Conservation (phyloP, 1,284 basidiomycete genomes). For the Apiotrichum mycotoxinovorans region DNA sequence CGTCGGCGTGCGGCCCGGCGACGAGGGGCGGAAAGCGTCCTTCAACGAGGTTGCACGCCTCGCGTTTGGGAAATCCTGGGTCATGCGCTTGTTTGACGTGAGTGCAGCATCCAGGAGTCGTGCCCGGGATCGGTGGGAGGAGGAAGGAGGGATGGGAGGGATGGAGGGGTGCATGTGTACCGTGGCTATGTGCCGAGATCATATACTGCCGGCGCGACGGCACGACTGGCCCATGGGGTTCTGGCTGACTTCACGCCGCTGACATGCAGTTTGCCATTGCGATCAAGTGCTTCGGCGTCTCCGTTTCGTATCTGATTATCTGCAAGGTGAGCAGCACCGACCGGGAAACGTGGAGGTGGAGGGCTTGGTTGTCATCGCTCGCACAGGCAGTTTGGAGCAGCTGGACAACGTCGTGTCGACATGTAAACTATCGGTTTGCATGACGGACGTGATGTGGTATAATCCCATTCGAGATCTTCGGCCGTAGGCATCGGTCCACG, state of each 20-base stretch:
- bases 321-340: slow-evolving; percentile 64
- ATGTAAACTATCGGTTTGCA: neutral
- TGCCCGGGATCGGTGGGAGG: too few species aligned
- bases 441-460: too few species aligned
- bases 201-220: too few species aligned
- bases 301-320: slow-evolving; percentile 91
- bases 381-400: neutral
- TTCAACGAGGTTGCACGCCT: slow-evolving; percentile 83
- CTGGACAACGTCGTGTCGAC: neutral
- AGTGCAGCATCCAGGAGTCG: too few species aligned
- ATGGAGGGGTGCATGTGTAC: too few species aligned
- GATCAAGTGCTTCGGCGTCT: slow-evolving; percentile 94
- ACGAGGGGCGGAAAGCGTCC: slow-evolving; percentile 61
- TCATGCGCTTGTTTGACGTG: slow-evolving; percentile 45
- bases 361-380: neutral
- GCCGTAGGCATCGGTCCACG: neutral
- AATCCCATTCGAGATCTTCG: neutral
- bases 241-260: too few species aligned
- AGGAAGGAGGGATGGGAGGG: too few species aligned
- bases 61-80: slow-evolving; percentile 61
- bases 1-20: slow-evolving; percentile 52
- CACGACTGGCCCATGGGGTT: too few species aligned
- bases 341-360: neutral
- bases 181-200: too few species aligned
- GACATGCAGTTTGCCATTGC: slow-evolving; percentile 79